Conservation (phyloP, 192 early-diverging fungal species). For the Irineochytrium annulatum region DNA sequence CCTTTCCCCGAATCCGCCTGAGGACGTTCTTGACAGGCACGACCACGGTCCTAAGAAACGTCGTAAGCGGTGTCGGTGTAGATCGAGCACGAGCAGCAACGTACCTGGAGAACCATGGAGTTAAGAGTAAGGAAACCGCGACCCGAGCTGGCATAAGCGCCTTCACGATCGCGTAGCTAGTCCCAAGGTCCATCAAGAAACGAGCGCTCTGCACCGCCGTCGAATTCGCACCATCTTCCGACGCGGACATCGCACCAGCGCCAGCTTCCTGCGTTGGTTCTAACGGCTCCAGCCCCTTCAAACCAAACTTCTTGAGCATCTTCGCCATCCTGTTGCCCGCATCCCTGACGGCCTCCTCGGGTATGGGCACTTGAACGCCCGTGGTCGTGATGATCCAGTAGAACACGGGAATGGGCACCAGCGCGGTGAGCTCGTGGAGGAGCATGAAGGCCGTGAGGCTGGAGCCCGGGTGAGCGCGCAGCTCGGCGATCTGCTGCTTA, state of each 20-base stretch:
- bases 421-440: constrained; percentile 85
- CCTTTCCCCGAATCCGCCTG: no score
- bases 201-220: constrained; percentile 16
- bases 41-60: no score
- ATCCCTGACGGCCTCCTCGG: constrained; percentile 56
- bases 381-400: constrained; percentile 61
- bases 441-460: constrained; percentile 64
- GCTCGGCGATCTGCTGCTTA: no score
- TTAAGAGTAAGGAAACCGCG: constrained; percentile 35
- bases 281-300: constrained; percentile 26
- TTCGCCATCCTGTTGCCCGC: constrained; percentile 39
- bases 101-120: constrained; percentile 53
- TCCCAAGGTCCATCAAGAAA: constrained; percentile 68
- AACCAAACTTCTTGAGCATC: constrained; percentile 56
- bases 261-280: background rate
- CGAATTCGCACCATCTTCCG: constrained; percentile 27
- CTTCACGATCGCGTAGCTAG: constrained; percentile 81
- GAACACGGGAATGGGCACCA: constrained; percentile 70
- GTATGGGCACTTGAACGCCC: constrained; percentile 60
- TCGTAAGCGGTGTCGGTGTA: no score
- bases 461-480: constrained; percentile 26
- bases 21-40: no score
- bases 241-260: background rate
- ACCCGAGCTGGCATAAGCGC: constrained; percentile 64
- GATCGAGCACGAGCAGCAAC: no score